Evolutionary conservation across 2,329 filamentous ascomycete species (phyloP), one percentile per base, ranked within the genome.

Genomic region (Arthrobotrys conoides): DNA sequence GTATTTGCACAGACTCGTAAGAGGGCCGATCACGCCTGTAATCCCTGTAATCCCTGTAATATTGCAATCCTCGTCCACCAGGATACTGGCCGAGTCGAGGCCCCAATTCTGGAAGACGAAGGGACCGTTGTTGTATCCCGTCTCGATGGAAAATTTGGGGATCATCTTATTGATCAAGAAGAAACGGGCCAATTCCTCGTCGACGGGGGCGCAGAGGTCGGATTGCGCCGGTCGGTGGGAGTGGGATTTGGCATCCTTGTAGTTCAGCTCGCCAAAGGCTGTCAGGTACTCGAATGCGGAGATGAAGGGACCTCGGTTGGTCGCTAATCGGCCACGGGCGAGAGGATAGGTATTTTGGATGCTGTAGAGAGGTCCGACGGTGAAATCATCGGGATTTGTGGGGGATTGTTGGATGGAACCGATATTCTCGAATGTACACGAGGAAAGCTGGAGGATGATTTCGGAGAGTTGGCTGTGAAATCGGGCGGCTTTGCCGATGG

Each of bases 131-230:
- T 79, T 75, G 70, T 70, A 79, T 3, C 71, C 76, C 5, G 76
- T 75, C 55, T 73, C 76, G 51, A 75, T 67, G 24, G 76, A 75
- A 36, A 79, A 79, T 18, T 73, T 79, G 10, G 76, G 76, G 22
- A 79, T 79, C 76, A 79, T 79, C 70, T 70, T 75, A 66, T 79
- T 79, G 64, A 79, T 79, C 14, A 79, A 46, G 64, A 78, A 75
- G 59, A 70, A 69, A 10, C 76, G 64, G 6, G 76, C 76, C 38
- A 79, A 70, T 61, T 79, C 76, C 48, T 79, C 76, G 48, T 79
- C 76, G 18, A 79, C 33, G 14, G 71, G 76, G 24, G 76, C 76
- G 27, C 71, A 70, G 18, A 79, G 55, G 55, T 75, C 76, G 8
- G 66, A 33, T 14, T 72, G 69, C 9, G 63, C 38, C 10, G 64